Conservation (phyloP, 2,329 filamentous ascomycete genomes). For the Pezicula radicicola region DNA sequence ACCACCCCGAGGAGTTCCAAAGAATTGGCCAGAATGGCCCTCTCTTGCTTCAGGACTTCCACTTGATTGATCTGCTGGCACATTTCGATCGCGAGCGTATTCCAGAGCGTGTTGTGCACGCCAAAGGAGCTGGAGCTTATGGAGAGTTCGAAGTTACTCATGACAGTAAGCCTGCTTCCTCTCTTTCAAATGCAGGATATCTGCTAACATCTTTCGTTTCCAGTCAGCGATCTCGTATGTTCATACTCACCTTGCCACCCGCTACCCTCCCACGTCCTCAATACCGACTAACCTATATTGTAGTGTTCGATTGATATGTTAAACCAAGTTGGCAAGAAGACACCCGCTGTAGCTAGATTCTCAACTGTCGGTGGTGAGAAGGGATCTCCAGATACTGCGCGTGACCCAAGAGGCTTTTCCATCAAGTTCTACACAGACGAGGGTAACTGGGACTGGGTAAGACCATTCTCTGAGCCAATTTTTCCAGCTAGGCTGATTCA, state of each 20-base stretch:
- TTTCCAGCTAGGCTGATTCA: too few species aligned
- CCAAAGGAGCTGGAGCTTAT: constrained; percentile 46
- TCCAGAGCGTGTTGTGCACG: constrained; percentile 58
- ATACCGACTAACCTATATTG: neutral
- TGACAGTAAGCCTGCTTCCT: constrained; percentile 10
- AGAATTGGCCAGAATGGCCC: constrained; percentile 54
- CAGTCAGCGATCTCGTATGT: neutral
- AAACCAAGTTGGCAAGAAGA: constrained; percentile 64
- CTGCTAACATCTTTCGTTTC: neutral
- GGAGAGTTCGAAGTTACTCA: constrained; percentile 29
- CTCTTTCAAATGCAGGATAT: constrained; percentile 7
- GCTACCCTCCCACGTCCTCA: neutral
- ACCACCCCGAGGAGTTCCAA: constrained; percentile 49
- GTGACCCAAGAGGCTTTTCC: constrained; percentile 66
- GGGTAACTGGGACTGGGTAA: constrained; percentile 63
- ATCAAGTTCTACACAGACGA: constrained; percentile 71
- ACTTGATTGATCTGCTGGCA: constrained; percentile 59
- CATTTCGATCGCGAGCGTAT: constrained; percentile 51
- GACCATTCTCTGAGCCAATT: too few species aligned
- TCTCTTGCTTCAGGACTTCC: constrained; percentile 62
- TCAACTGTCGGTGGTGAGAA: constrained; percentile 71
- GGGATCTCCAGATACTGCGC: constrained; percentile 64
- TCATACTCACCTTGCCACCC: neutral
- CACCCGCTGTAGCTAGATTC: constrained; percentile 63
- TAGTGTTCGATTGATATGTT: constrained; percentile 18